These are phyloP conservation scores for Fusarium lateritium DNA, from an alignment of 2,329 filamentous ascomycete species.

Conservation along the genomic window DNA sequence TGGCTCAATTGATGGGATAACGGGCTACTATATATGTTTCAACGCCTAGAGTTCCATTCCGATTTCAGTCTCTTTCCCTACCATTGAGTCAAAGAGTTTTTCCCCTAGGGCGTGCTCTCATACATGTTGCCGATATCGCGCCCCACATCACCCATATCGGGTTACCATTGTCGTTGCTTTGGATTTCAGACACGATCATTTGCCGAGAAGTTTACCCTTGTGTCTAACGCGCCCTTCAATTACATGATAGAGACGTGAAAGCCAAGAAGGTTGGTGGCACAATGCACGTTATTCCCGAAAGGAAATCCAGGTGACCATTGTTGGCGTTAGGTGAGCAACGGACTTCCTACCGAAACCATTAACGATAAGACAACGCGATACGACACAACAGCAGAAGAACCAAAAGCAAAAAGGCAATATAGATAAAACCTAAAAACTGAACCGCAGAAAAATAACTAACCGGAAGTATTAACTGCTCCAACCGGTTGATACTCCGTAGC, in stretches of 20 bases:
- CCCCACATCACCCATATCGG: constrained; percentile 35
- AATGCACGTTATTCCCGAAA: neutral
- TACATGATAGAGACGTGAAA: neutral
- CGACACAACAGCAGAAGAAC: too few relatives aligned
- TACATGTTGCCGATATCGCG: constrained; percentile 41
- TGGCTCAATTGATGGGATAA: constrained; percentile 8
- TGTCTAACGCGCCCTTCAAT: constrained; percentile 20
- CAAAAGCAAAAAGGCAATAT: too few relatives aligned
- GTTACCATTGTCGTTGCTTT: constrained; percentile 20
- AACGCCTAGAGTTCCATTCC: constrained; percentile 6
- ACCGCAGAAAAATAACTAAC: neutral
- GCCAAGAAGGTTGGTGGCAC: neutral
- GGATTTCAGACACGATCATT: constrained; percentile 20
- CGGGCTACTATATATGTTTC: constrained; percentile 38
- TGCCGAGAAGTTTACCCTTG: constrained; percentile 5
- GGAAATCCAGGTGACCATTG: too few relatives aligned
- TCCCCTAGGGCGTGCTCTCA: constrained; percentile 26
- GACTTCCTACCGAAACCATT: too few relatives aligned
- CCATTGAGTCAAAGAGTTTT: constrained; percentile 25
- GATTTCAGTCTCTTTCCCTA: constrained; percentile 1
- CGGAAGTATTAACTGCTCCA: neutral
- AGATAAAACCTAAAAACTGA: too few relatives aligned
- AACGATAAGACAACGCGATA: too few relatives aligned
- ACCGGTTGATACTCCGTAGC: too few relatives aligned
- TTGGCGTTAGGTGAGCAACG: too few relatives aligned